Base-by-base conservation (phyloP, 2,329 filamentous ascomycete genomes). In the Alternaria tenuissima region DNA sequence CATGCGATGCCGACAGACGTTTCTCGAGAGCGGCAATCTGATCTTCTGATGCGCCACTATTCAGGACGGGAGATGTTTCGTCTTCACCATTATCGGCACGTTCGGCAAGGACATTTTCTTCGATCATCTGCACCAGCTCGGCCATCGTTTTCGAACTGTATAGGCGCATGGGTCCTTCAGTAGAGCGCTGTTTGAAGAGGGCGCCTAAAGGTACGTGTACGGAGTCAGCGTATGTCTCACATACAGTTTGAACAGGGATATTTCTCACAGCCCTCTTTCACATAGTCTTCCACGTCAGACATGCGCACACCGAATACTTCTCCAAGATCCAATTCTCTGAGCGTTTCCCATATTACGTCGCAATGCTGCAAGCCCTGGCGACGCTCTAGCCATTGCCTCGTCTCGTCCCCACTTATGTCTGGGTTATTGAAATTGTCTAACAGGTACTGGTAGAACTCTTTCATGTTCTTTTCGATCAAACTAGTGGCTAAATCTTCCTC, bases 11-110 rank as follows among this genome's bases (percentile, higher is more conserved):
- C 14, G 38, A 36, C 28, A 58, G 41, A 11, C 57, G 42, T 5
- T 26, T 20, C 44, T 55, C 57, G 22, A 59, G 52, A 12, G 8
- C 24, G n/a, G 57, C 42, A 18, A 51, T 49, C 14, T 55, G 51
- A 14, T 16, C 16, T n/a, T 28, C 24, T 7, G 52, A 39, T 7
- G 57, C 57, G 12, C 32, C 24, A 11, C 8, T 11, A 14, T 28
- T 28, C 16, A 59, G 43, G 22, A 53, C 39, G 5, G 47, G 22
- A 11, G 38, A 20, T n/a, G 44, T 14, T 12, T 38, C 39, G 7
- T 47, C 48, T 34, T 34, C n/a, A 34, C 28, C 6, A 7, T 32
- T 18, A 14, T 48, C 28, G 18, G 28, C 18, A 28, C 44, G 28
- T 34, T 22, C 18, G 44, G 28, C 30, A 7, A 20, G 4, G 16